Conservation (phyloP, 148 eudicot genomes). For the Suaeda aralocaspica region DNA sequence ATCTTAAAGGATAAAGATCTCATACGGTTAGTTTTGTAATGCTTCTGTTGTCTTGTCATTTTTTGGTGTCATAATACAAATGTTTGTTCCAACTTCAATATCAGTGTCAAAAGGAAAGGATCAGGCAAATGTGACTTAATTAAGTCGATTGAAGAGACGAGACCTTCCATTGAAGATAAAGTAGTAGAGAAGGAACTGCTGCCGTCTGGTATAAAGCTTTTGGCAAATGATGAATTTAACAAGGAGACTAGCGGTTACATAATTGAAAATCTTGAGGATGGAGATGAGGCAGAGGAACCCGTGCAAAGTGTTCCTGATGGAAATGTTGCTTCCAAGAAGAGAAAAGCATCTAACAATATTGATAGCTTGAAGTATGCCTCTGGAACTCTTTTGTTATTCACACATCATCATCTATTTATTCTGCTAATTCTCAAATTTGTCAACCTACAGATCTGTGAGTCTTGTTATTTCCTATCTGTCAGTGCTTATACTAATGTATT, state of each 20-base stretch:
- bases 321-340: slow-evolving; percentile 44
- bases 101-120: slow-evolving; percentile 64
- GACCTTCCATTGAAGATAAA: slow-evolving; percentile 29
- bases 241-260: slow-evolving; percentile 50
- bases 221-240: slow-evolving; percentile 60
- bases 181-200: slow-evolving; percentile 40
- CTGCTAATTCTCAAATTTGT: neutral
- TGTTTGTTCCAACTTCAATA: slow-evolving; percentile 7
- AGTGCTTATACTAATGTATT: neutral
- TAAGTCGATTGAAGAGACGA: slow-evolving; percentile 28
- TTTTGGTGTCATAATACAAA: neutral
- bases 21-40: slow-evolving; percentile 49
- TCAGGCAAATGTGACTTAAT: slow-evolving; percentile 17
- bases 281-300: slow-evolving; percentile 28
- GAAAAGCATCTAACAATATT: slow-evolving; percentile 54
- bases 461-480: neutral
- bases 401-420: neutral
- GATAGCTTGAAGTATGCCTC: slow-evolving; percentile 47
- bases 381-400: neutral
- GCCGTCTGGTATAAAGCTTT: slow-evolving; percentile 37
- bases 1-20: slow-evolving; percentile 77
- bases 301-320: slow-evolving; percentile 25
- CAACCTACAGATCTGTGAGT: neutral
- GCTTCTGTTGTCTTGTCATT: slow-evolving; percentile 4
- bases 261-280: slow-evolving; percentile 44